phyloP scores from a whole-genome alignment of 2,329 filamentous ascomycete species.

The Shiraia bambusicola region DNA sequence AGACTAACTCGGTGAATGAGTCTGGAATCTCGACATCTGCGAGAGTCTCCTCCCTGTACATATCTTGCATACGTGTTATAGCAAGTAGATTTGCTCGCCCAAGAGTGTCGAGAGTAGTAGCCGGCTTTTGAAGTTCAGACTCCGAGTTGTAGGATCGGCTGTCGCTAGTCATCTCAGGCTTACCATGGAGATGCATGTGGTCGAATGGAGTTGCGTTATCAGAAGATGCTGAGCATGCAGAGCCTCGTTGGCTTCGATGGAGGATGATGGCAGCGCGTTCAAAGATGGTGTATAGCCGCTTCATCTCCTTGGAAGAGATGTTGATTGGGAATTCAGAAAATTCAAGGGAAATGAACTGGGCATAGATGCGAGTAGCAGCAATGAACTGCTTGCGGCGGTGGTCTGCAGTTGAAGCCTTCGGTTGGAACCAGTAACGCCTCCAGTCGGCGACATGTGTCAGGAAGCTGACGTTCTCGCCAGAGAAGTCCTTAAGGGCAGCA shows the following conservation, averaged over 20 bases:
- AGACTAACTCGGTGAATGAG: conserved; percentile 30
- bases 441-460: conserved; percentile 37
- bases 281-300: conserved; percentile 31
- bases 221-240: conserved; percentile 12
- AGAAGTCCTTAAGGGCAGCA: conserved; percentile 39
- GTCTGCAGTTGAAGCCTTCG: conserved; percentile 19
- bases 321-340: conserved; percentile 42
- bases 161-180: conserved; percentile 15
- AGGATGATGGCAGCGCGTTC: conserved; percentile 23
- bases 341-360: conserved; percentile 37
- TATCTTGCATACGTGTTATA: conserved; percentile 22
- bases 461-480: conserved; percentile 40
- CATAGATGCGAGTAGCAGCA: conserved; percentile 35
- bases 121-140: conserved; percentile 13
- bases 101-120: conserved; percentile 28
- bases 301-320: conserved; percentile 33
- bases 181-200: conserved; percentile 9
- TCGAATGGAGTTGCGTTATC: conserved; percentile 14
- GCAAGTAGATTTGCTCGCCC: conserved; percentile 34
- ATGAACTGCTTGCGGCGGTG: conserved; percentile 33
- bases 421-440: conserved; percentile 33
- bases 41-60: conserved; percentile 19
- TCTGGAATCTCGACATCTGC: conserved; percentile 24
- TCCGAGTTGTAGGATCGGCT: conserved; percentile 19
- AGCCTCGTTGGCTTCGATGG: conserved; percentile 20